Evolutionary conservation across 164 flowering plant species (phyloP), one percentile per base, ranked within the genome.

Genomic region (Magnolia kwangsiensis): DNA sequence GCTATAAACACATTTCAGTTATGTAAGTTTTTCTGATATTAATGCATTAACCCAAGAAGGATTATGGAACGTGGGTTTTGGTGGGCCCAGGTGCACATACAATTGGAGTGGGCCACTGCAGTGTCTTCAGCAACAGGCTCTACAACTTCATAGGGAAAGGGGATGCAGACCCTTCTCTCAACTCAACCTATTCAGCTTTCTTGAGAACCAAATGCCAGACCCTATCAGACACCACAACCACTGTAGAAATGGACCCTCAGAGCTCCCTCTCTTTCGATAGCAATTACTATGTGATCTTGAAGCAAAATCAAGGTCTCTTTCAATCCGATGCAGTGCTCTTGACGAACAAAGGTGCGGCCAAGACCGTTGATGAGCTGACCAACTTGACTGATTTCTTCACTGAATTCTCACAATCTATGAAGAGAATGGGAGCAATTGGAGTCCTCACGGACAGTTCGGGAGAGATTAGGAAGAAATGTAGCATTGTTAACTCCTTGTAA

Each of bases 71-170:
- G 45, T 37, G 45, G 14, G 7, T 37, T 27, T 63, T n/a, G n/a
- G 49, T 24, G 2, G 51, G 55, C 20, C 10, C 50, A 86, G 89
- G 87, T 19, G 89, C 77, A 72, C 92, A 91, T 68, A 86, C 91
- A 0, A 82, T 89, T 50, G 93, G 91, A 59, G 72, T 77, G 0
- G 84, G 82, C 0, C 90, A 83, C 51, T 91, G 92, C 83, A 68
- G 13, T n/a, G 27, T 74, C 65, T 81, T 89, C 75, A 64, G 80
- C 59, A 75, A 71, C 49, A 82, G 95, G 79, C 85, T 89, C 1
- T 89, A 83, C 84, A 90, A 88, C 76, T 90, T 90, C 86, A 84
- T 89, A 0, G 91, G 91, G 8, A 83, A 80, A 63, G 87, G 86
- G 0, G 95, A 85, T 61, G 51, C 75, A 1, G 94, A 90, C 61